phyloP scores from a whole-genome alignment of 345 rosid species.

The Corchorus capsularis region DNA sequence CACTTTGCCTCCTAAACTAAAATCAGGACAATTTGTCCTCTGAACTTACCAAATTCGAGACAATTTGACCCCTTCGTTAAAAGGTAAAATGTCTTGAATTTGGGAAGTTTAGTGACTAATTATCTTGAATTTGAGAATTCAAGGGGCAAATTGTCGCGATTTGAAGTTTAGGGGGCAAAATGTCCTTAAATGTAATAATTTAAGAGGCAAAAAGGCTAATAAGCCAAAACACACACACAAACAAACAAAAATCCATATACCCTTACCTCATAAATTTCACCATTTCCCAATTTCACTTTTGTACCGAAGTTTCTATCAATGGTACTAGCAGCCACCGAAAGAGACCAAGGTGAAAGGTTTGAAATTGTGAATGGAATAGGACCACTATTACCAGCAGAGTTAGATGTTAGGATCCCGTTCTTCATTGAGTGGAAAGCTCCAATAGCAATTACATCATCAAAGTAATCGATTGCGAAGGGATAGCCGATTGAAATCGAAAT shows the following conservation, averaged over 20 bases:
- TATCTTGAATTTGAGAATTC: too few relatives aligned
- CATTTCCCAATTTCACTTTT: constrained; percentile 57
- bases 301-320: constrained; percentile 59
- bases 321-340: constrained; percentile 69
- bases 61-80: too few relatives aligned
- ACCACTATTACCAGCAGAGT: constrained; percentile 74
- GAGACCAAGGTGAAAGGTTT: constrained; percentile 81
- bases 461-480: neutral
- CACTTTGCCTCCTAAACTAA: too few relatives aligned
- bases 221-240: too few relatives aligned
- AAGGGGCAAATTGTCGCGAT: too few relatives aligned
- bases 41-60: too few relatives aligned
- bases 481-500: constrained; percentile 25
- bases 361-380: constrained; percentile 44
- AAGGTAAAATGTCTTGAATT: too few relatives aligned
- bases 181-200: too few relatives aligned
- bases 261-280: constrained; percentile 44
- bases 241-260: neutral
- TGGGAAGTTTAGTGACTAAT: too few relatives aligned
- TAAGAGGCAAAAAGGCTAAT: too few relatives aligned
- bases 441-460: constrained; percentile 47
- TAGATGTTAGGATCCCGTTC: constrained; percentile 57
- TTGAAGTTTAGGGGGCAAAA: too few relatives aligned
- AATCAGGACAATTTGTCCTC: too few relatives aligned
- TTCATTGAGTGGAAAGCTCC: constrained; percentile 84